Evolutionary conservation across 2,329 filamentous ascomycete genomes (phyloP).

Genomic region (Ploettnerulaceae sp.): DNA sequence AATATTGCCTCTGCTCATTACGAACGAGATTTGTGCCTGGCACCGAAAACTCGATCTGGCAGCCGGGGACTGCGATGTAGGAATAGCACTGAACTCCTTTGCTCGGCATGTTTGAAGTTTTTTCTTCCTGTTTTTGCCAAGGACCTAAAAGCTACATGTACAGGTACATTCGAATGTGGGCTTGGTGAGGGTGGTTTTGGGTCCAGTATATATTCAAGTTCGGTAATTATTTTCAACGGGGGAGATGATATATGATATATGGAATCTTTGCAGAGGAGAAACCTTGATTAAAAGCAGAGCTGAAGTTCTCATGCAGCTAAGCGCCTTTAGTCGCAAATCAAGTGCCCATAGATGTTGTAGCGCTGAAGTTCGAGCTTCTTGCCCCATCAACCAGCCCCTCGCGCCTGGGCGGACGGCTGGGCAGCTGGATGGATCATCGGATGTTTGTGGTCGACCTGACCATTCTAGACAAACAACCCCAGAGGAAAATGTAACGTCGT

Average conservation of each 20-base stretch:
- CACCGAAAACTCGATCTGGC: conserved; percentile 42
- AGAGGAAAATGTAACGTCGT: too few relatives aligned
- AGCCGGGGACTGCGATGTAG: conserved; percentile 38
- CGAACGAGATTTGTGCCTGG: conserved; percentile 36
- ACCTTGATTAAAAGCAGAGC: neutral
- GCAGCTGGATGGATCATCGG: conserved; percentile 1
- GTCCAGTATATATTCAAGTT: neutral
- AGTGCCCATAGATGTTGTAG: neutral
- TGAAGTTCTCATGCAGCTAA: neutral
- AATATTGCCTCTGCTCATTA: conserved; percentile 35
- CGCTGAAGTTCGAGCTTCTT: neutral
- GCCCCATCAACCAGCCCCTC: conserved; percentile 3
- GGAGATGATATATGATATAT: neutral
- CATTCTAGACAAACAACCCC: too few relatives aligned
- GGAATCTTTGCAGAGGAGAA: too few relatives aligned
- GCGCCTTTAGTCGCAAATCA: neutral
- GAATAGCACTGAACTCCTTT: conserved; percentile 39
- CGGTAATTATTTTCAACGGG: neutral
- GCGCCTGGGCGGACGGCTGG: neutral
- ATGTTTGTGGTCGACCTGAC: neutral
- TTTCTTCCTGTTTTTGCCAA: neutral
- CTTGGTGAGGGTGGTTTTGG: neutral
- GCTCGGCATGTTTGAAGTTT: conserved; percentile 37
- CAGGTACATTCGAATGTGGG: too few relatives aligned
- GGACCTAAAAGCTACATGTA: too few relatives aligned